Percentiles rank a stretch among this genome's conserved stretches.
These are phyloP conservation scores for Colletotrichum sidae DNA, from an alignment of 2,329 filamentous ascomycete genomes.

Conservation along the genomic window DNA sequence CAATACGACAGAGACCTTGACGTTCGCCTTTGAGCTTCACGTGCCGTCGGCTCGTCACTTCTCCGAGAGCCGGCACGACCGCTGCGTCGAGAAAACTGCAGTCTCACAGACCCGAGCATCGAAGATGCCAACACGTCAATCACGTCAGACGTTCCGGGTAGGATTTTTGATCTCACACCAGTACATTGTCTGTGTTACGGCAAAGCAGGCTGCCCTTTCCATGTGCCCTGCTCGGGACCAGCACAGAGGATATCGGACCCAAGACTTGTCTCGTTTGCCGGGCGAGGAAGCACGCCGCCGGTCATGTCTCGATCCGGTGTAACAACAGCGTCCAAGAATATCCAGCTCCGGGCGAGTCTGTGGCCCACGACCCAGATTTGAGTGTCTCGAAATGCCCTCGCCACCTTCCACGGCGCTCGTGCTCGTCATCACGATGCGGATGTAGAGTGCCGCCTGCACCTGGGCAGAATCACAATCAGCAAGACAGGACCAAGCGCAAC, in stretches of 20 bases:
- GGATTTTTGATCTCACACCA: too few relatives aligned
- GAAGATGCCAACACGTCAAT: background rate
- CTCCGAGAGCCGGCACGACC: too few relatives aligned
- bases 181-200: too few relatives aligned
- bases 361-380: slow-evolving; percentile 5
- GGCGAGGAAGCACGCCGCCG: slow-evolving; percentile 3
- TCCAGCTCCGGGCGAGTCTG: slow-evolving; percentile 20
- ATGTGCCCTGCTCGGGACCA: background rate
- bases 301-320: slow-evolving; percentile 9
- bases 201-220: too few relatives aligned
- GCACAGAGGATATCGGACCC: slow-evolving; percentile 5
- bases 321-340: slow-evolving; percentile 28
- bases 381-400: slow-evolving; percentile 7
- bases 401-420: background rate
- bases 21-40: too few relatives aligned
- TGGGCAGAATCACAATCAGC: too few relatives aligned
- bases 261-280: slow-evolving; percentile 21
- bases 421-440: slow-evolving; percentile 5
- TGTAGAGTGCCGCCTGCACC: background rate
- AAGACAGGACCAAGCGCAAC: too few relatives aligned
- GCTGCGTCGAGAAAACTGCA: too few relatives aligned
- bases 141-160: too few relatives aligned
- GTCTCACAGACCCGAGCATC: slow-evolving; percentile 6
- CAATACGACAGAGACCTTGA: background rate
- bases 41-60: too few relatives aligned